These are phyloP conservation scores for Candolleomyces aberdarensis DNA, from an alignment of 768 basidiomycete species.

Conservation along the genomic window DNA sequence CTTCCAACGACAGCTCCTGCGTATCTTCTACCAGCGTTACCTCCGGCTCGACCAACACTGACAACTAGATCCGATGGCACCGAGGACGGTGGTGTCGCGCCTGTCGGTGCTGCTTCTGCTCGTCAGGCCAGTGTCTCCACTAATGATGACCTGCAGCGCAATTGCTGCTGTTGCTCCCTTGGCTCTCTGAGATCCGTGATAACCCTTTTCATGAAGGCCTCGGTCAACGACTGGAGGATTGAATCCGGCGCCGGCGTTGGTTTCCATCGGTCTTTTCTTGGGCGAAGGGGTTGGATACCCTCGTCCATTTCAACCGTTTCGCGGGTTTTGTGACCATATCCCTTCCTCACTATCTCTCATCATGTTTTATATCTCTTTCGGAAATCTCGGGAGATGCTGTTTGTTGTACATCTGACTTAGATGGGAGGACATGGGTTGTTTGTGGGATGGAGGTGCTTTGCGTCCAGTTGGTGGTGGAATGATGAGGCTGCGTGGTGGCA, in stretches of 20 bases:
- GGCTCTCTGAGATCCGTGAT: conserved; percentile 21
- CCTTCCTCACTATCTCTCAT: too few species aligned
- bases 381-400: background rate
- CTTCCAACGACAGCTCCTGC: conserved; percentile 38
- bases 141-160: conserved; percentile 38
- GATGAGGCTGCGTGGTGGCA: too few species aligned
- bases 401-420: background rate
- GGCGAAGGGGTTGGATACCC: background rate
- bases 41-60: conserved; percentile 15
- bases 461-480: background rate
- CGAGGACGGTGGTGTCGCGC: conserved; percentile 5
- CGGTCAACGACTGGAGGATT: background rate
- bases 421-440: background rate
- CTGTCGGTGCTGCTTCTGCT: conserved; percentile 41
- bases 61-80: background rate
- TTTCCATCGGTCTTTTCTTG: background rate
- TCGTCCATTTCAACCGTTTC: background rate
- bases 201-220: background rate
- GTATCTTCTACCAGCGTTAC: conserved; percentile 17
- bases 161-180: conserved; percentile 40
- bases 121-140: conserved; percentile 40
- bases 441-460: background rate
- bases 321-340: background rate
- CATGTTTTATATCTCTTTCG: too few species aligned
- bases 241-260: background rate